phyloP scores from a whole-genome alignment of 1,284 basidiomycete genomes.

The Ustilago curta region DNA sequence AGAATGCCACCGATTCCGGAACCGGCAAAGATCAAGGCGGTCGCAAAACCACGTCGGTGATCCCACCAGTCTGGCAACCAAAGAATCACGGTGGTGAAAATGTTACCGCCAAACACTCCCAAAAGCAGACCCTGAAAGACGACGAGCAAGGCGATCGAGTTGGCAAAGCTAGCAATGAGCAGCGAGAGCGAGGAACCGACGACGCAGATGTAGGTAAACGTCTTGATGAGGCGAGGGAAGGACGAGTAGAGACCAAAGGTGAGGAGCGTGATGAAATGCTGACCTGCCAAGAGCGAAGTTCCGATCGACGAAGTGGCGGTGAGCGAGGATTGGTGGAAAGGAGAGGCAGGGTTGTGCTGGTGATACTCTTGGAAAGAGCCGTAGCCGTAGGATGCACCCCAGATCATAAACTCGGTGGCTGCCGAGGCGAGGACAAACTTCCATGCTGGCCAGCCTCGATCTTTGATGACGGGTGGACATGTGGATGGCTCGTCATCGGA shows the following conservation, averaged over 20 bases:
- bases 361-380: conserved; percentile 67
- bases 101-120: conserved; percentile 48
- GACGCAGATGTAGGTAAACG: conserved; percentile 38
- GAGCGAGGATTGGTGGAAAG: conserved; percentile 45
- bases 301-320: conserved; percentile 54
- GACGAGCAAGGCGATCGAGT: conserved; percentile 43
- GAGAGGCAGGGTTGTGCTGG: conserved; percentile 42
- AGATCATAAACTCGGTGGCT: conserved; percentile 52
- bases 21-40: conserved; percentile 56
- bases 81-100: conserved; percentile 53
- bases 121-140: conserved; percentile 56
- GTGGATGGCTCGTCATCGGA: not conserved
- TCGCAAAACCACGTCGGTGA: conserved; percentile 45
- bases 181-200: conserved; percentile 33
- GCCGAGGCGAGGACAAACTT: conserved; percentile 39
- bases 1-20: conserved; percentile 53
- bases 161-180: conserved; percentile 54
- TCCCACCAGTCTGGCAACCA: conserved; percentile 62
- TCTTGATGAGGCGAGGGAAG: conserved; percentile 47
- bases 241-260: conserved; percentile 43
- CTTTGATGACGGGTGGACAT: conserved; percentile 10
- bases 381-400: conserved; percentile 56
- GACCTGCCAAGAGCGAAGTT: conserved; percentile 49
- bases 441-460: conserved; percentile 42
- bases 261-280: conserved; percentile 56